Evolutionary conservation across 164 flowering plant genomes (phyloP).

Genomic region (Akebia trifoliata): DNA sequence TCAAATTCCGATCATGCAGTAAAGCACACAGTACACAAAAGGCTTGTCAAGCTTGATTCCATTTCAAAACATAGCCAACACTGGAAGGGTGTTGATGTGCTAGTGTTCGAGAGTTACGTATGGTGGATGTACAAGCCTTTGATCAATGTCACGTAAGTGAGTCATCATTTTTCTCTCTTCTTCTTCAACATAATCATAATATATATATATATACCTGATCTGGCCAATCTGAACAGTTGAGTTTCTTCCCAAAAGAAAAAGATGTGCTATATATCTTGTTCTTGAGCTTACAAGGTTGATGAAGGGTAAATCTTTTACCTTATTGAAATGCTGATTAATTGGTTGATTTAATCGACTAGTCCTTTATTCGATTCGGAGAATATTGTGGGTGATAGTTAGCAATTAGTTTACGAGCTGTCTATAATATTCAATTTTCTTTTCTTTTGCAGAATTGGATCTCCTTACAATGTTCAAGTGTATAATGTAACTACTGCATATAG

Average conservation of each 20-base stretch:
- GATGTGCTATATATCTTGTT: too few species aligned
- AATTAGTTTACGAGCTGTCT: too few species aligned
- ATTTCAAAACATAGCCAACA: slow-evolving; percentile 62
- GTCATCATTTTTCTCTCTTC: slow-evolving; percentile 11
- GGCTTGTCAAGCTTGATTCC: slow-evolving; percentile 77
- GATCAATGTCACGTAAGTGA: slow-evolving; percentile 85
- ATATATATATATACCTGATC: too few species aligned
- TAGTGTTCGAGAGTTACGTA: slow-evolving; percentile 85
- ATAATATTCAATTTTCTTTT: too few species aligned
- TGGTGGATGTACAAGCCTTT: slow-evolving; percentile 95
- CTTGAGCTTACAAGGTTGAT: too few species aligned
- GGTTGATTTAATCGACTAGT: too few species aligned
- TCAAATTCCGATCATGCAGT: slow-evolving; percentile 90
- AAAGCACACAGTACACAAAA: slow-evolving; percentile 65
- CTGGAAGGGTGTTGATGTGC: slow-evolving; percentile 70
- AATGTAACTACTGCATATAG: slow-evolving; percentile 74
- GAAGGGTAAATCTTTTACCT: too few species aligned
- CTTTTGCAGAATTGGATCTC: slow-evolving; percentile 41
- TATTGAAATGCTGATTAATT: too few species aligned
- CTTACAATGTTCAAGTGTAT: slow-evolving; percentile 46
- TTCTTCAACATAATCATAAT: background rate
- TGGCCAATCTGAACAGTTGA: too few species aligned
- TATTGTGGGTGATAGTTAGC: too few species aligned
- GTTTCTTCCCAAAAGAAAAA: too few species aligned
- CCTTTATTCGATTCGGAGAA: too few species aligned